Conservation (phyloP, 75 land plant species). For the Isoetes taiwanensis region DNA sequence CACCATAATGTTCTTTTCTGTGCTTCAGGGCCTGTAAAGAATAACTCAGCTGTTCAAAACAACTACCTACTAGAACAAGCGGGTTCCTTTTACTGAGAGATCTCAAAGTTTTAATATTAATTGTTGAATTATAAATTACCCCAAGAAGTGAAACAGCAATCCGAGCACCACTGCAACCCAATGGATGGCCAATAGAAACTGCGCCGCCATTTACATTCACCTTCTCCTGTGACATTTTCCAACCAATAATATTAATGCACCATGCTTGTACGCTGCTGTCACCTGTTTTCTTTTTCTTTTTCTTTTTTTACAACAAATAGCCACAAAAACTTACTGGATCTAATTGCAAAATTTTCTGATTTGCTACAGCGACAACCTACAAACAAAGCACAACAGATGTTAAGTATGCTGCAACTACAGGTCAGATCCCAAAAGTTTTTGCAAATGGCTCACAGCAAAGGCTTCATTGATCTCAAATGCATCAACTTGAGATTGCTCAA, state of each 20-base stretch:
- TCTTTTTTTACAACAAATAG: too few relatives aligned
- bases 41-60: too few relatives aligned
- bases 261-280: too few relatives aligned
- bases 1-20: conserved; percentile 53
- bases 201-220: conserved; percentile 90
- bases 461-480: conserved; percentile 91
- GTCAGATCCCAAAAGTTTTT: neutral
- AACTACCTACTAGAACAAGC: too few relatives aligned
- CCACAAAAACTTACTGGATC: conserved; percentile 14
- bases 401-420: neutral
- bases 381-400: neutral
- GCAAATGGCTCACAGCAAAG: conserved; percentile 36
- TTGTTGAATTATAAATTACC: conserved; percentile 19
- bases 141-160: conserved; percentile 82
- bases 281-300: too few relatives aligned
- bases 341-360: conserved; percentile 72
- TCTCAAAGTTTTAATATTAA: neutral
- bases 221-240: conserved; percentile 57
- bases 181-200: conserved; percentile 92
- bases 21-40: conserved; percentile 54
- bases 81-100: neutral
- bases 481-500: conserved; percentile 72
- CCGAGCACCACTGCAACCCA: conserved; percentile 97
- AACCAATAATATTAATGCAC: neutral
- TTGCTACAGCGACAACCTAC: conserved; percentile 88